phyloP scores from a whole-genome alignment of 2,329 filamentous ascomycete genomes.

The Amauroascus niger region DNA sequence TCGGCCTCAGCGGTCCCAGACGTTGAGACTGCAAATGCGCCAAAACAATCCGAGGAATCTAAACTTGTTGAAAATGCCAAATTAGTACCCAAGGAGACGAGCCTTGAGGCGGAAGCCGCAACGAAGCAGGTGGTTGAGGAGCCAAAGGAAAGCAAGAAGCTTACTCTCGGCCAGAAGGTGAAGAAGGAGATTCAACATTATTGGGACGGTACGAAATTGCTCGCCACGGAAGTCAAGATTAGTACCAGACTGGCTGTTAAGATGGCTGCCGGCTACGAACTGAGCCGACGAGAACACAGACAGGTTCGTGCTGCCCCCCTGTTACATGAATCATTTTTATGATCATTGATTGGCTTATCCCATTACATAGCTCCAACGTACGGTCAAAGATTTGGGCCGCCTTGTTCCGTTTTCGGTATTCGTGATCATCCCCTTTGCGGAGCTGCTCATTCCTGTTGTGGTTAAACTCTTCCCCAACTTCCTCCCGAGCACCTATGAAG shows the following conservation, averaged over 20 bases:
- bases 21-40: slow-evolving; percentile 17
- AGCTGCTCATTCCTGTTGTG: slow-evolving; percentile 81
- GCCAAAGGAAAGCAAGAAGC: slow-evolving; percentile 69
- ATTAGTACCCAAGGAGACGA: slow-evolving; percentile 26
- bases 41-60: background rate
- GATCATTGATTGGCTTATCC: slow-evolving; percentile 9
- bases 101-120: slow-evolving; percentile 18
- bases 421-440: slow-evolving; percentile 90
- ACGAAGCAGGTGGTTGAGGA: slow-evolving; percentile 51
- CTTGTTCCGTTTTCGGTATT: slow-evolving; percentile 95
- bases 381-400: slow-evolving; percentile 84
- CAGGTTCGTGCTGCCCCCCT: slow-evolving; percentile 45
- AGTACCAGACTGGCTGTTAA: slow-evolving; percentile 84
- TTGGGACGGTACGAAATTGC: slow-evolving; percentile 95
- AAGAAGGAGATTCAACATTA: slow-evolving; percentile 93
- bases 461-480: slow-evolving; percentile 95
- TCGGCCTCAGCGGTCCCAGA: background rate
- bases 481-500: slow-evolving; percentile 94
- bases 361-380: slow-evolving; percentile 58
- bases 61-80: slow-evolving; percentile 19
- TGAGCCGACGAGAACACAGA: slow-evolving; percentile 83
- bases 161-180: slow-evolving; percentile 82
- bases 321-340: background rate
- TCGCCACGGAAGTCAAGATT: slow-evolving; percentile 86
- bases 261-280: slow-evolving; percentile 96